These are phyloP conservation scores for Microcos paniculata DNA, from an alignment of 345 rosid genomes.

Conservation along the genomic window DNA sequence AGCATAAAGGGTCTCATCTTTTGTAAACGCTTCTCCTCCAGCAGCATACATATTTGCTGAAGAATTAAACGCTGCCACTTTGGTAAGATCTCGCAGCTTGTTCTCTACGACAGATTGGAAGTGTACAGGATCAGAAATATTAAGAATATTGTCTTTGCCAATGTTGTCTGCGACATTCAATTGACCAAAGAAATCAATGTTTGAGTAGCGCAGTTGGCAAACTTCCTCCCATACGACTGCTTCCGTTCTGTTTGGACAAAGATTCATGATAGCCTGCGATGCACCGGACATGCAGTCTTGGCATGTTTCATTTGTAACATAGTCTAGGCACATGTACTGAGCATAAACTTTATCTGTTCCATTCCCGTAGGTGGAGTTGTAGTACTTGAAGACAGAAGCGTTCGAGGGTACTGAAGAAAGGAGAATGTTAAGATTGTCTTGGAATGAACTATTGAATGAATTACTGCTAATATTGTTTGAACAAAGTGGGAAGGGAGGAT, in stretches of 20 bases:
- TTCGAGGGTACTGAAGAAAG: constrained; percentile 1
- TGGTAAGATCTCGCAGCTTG: constrained; percentile 27
- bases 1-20: constrained; percentile 22
- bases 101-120: constrained; percentile 23
- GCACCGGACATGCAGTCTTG: constrained; percentile 19
- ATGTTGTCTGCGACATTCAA: constrained; percentile 29
- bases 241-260: constrained; percentile 25
- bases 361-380: constrained; percentile 21
- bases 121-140: constrained; percentile 24
- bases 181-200: constrained; percentile 25
- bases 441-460: not conserved
- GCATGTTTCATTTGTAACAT: constrained; percentile 15
- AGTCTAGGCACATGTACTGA: constrained; percentile 41
- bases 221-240: constrained; percentile 38
- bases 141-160: constrained; percentile 3
- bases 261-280: constrained; percentile 13
- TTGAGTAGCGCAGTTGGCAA: constrained; percentile 39
- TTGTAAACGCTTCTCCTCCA: not conserved
- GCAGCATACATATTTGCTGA: constrained; percentile 18
- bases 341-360: constrained; percentile 21
- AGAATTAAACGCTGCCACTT: constrained; percentile 17
- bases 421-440: constrained; percentile 9
- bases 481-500: constrained; percentile 15
- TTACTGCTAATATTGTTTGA: not conserved
- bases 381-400: constrained; percentile 17